A percentile compares a stretch with the other conserved stretches of the same genome.
Evolutionary conservation across 2,329 filamentous ascomycete genomes (phyloP).

Genomic region (Furcasterigmium sp.): DNA sequence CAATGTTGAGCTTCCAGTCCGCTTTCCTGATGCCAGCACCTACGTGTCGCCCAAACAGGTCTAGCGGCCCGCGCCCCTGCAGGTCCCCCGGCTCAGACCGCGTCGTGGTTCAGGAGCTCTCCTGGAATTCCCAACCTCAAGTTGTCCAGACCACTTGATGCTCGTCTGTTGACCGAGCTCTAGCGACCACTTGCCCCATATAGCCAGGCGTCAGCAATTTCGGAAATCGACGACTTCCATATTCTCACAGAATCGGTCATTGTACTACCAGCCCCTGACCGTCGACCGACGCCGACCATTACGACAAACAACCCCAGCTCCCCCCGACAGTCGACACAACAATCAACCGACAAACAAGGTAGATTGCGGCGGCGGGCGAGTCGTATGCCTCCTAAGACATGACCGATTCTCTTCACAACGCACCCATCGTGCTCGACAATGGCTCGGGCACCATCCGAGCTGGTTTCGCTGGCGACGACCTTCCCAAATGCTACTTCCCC

Average conservation of each 20-base stretch:
- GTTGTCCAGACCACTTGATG: conserved; percentile 1
- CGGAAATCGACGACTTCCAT: no score
- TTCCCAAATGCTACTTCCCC: conserved; percentile 95
- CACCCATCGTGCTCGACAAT: conserved; percentile 97
- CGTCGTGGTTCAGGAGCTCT: conserved; percentile 13
- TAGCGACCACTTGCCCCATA: no score
- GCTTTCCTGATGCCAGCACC: no score
- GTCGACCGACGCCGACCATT: conserved; percentile 4
- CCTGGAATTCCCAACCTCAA: conserved; percentile 4
- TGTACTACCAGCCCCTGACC: no score
- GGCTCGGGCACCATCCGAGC: conserved; percentile 96
- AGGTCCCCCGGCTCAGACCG: conserved; percentile 12
- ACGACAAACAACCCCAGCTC: not conserved
- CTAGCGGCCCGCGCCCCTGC: conserved; percentile 13
- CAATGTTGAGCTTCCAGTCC: no score
- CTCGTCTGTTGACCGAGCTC: not conserved
- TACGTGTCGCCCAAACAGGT: no score
- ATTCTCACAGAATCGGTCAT: no score
- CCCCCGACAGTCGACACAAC: not conserved
- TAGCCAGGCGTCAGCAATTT: no score
- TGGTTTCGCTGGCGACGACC: conserved; percentile 92
- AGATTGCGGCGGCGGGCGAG: not conserved
- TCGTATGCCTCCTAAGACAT: conserved; percentile 27
- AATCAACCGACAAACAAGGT: not conserved
- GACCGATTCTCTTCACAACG: conserved; percentile 78